These are phyloP conservation scores for Mycena vitilis DNA, from an alignment of 768 basidiomycete genomes.

Conservation along the genomic window DNA sequence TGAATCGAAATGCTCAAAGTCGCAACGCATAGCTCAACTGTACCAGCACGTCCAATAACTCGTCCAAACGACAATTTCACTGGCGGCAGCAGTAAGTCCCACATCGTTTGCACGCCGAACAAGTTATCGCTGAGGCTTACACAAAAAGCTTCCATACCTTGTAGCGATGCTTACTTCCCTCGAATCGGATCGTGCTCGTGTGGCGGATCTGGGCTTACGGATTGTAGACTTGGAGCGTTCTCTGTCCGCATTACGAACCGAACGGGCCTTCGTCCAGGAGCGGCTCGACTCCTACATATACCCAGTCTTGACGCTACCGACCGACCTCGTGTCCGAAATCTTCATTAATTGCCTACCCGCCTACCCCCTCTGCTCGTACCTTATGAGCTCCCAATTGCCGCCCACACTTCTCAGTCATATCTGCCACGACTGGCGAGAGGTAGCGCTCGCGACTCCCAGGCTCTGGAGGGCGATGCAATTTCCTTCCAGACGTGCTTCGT, in stretches of 20 bases:
- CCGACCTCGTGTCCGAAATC: background rate
- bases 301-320: conserved; percentile 1
- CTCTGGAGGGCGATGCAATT: background rate
- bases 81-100: no score
- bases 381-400: background rate
- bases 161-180: background rate
- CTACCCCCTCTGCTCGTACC: background rate
- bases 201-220: background rate
- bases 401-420: background rate
- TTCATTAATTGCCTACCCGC: background rate
- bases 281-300: background rate
- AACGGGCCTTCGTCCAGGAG: background rate
- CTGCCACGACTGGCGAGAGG: background rate
- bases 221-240: background rate
- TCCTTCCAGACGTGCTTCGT: background rate
- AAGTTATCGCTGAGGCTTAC: no score
- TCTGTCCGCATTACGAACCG: background rate
- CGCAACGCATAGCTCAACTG: no score
- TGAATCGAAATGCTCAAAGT: no score
- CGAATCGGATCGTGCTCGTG: background rate
- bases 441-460: background rate
- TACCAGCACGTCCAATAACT: no score
- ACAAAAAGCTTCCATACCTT: no score
- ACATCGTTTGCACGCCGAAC: no score
- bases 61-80: no score